Base-by-base conservation (phyloP, 108 stramenopile species). In the Conticribra guillardii region DNA sequence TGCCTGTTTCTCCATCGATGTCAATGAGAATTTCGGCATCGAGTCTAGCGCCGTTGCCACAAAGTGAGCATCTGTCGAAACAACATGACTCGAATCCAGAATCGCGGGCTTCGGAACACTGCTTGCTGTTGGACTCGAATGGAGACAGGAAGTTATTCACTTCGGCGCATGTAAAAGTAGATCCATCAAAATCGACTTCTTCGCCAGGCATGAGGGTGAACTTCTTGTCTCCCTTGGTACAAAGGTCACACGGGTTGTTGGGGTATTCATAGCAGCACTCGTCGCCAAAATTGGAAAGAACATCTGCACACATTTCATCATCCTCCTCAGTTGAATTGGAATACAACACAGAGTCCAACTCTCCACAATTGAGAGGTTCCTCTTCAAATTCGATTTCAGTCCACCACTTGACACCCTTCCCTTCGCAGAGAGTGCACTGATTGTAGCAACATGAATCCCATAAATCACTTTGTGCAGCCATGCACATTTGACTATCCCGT, bases 381-480 rank as follows among this genome's bases (percentile, higher is more conserved):
- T 64, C 77, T 57, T 71, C 59, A 31, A 64, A 79, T 46, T 79
- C 70, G 27, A 79, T 60, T 47, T 79, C 69, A 52, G 58, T 48
- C 77, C 77, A 79, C 77, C 77, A 79, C 64, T 70, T 66, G 16
- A 79, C 77, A 29, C 77, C 77, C 34, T 79, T 58, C 21, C 70
- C 70, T 29, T 79, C 77, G 33, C 77, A 79, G 11, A 79, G 64
- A n/a, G 64, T 79, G 37, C 77, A 79, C 37, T 79, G 77, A 51
- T 78, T 65, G 28, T 52, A 79, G 45, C 77, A 79, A 30, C 77
- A 79, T 28, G 53, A 22, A 66, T 79, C 77, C 48, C 56, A 79
- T 26, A 69, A 33, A 15, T 79, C 70, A 8, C 34, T 58, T 54
- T 79, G 69, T n/a, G 65, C 70, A 46, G 28, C 47, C 11, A 67